These are phyloP conservation scores for Psilocybe tampanensis DNA, from an alignment of 768 basidiomycete genomes.

Conservation along the genomic window DNA sequence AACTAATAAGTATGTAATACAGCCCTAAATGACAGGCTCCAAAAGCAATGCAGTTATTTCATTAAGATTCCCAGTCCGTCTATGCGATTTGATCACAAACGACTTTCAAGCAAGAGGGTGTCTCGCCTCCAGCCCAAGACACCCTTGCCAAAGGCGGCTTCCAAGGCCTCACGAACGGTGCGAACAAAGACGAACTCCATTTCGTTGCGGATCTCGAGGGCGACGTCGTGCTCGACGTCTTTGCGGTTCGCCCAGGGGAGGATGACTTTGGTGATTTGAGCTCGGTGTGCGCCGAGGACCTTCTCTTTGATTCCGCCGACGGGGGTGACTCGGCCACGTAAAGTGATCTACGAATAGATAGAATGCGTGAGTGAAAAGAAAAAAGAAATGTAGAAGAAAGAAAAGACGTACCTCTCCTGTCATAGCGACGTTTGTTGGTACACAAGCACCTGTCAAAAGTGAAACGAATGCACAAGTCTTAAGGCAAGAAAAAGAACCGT, in stretches of 20 bases:
- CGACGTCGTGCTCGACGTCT: slow-evolving; percentile 86
- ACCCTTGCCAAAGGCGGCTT: slow-evolving; percentile 80
- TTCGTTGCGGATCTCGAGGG: slow-evolving; percentile 67
- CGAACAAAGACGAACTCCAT: slow-evolving; percentile 85
- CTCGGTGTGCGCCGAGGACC: slow-evolving; percentile 87
- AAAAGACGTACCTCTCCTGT: slow-evolving; percentile 73
- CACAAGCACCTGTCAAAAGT: slow-evolving; percentile 73
- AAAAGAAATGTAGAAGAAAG: not conserved
- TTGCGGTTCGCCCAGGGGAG: slow-evolving; percentile 84
- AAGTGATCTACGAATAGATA: slow-evolving; percentile 70
- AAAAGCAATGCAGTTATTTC: not conserved
- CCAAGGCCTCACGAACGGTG: slow-evolving; percentile 77
- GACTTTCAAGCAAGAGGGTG: slow-evolving; percentile 38
- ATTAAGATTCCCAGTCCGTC: not conserved
- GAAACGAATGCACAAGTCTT: slow-evolving; percentile 88
- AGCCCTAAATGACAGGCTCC: not conserved
- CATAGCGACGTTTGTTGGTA: slow-evolving; percentile 79
- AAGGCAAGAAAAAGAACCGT: not conserved
- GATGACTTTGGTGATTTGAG: slow-evolving; percentile 80
- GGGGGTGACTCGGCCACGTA: slow-evolving; percentile 78
- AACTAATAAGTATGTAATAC: not conserved
- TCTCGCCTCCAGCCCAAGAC: slow-evolving; percentile 65
- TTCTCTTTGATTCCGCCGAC: slow-evolving; percentile 95
- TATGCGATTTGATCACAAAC: slow-evolving; percentile 19
- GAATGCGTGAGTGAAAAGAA: not conserved